Conservation (phyloP, 1,139 yeast species). For the Spencermartinsiella ligniputridi region DNA sequence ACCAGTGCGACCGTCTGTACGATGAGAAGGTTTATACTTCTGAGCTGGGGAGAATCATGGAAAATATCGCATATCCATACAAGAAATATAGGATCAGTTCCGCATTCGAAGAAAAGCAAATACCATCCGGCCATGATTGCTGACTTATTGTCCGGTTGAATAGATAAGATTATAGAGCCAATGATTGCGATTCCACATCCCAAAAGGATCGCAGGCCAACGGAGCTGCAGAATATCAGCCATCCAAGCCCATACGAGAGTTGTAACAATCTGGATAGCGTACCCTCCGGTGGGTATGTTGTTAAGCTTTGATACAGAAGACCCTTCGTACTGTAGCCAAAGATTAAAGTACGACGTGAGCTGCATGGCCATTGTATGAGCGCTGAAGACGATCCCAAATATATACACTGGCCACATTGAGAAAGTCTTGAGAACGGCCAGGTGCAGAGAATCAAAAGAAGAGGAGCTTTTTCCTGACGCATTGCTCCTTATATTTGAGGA, state of each 20-base stretch:
- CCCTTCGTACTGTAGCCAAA: slow-evolving; percentile 5
- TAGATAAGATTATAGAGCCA: slow-evolving; percentile 3
- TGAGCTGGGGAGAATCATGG: not conserved
- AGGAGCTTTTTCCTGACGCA: not conserved
- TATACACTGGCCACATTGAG: slow-evolving; percentile 8
- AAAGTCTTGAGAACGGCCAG: not conserved
- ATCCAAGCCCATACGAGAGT: slow-evolving; percentile 30
- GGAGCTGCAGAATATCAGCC: slow-evolving; percentile 1
- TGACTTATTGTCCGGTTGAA: not conserved
- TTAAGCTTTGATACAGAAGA: slow-evolving; percentile 8
- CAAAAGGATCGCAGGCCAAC: slow-evolving; percentile 4
- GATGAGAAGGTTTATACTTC: not conserved
- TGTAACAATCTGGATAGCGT: slow-evolving; percentile 42
- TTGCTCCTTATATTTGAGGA: not conserved
- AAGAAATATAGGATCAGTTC: slow-evolving; percentile 3
- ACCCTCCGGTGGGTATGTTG: slow-evolving; percentile 24
- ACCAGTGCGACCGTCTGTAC: slow-evolving; percentile 4
- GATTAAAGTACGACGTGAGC: slow-evolving; percentile 4
- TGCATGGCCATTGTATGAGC: not conserved
- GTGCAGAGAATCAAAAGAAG: not conserved
- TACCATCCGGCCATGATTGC: slow-evolving; percentile 7
- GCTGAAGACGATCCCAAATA: not conserved
- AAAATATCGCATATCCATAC: slow-evolving; percentile 5
- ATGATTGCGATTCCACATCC: slow-evolving; percentile 3
- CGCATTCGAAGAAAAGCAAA: slow-evolving; percentile 3